These are phyloP conservation scores for Aspergillus quadrilineatus DNA, from an alignment of 2,329 filamentous ascomycete species.

Conservation along the genomic window DNA sequence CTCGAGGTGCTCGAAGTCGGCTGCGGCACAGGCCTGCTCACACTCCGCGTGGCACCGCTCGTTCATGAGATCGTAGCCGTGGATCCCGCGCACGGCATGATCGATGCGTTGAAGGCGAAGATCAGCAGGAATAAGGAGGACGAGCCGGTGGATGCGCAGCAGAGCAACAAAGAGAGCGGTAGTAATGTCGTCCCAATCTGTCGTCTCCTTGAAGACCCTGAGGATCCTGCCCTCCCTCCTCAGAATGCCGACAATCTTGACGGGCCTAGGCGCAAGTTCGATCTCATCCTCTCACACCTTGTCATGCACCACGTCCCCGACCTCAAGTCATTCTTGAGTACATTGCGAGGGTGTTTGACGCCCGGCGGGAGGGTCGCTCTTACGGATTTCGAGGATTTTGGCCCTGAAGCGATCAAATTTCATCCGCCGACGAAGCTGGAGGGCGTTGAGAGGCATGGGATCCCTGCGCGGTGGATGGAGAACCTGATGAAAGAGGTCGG, in stretches of 20 bases:
- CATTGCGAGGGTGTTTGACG: constrained; percentile 50
- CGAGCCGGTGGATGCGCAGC: background rate
- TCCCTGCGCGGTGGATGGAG: constrained; percentile 44
- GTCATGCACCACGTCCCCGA: constrained; percentile 58
- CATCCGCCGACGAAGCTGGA: constrained; percentile 54
- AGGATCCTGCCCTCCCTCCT: constrained; percentile 46
- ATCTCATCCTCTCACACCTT: constrained; percentile 55
- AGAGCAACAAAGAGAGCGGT: constrained; percentile 36
- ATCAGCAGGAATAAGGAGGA: constrained; percentile 5
- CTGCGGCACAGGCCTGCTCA: constrained; percentile 58
- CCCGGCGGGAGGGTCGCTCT: constrained; percentile 52
- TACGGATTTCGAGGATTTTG: constrained; percentile 60
- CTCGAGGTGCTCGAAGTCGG: constrained; percentile 57
- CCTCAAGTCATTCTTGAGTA: constrained; percentile 44
- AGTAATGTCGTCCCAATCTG: constrained; percentile 50
- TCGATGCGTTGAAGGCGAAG: constrained; percentile 47
- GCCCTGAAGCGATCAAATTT: constrained; percentile 52
- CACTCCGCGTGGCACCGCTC: constrained; percentile 50
- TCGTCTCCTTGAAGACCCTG: constrained; percentile 50
- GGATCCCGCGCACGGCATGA: constrained; percentile 57
- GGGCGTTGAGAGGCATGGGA: constrained; percentile 57
- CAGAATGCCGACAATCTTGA: constrained; percentile 28
- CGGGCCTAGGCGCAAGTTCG: constrained; percentile 44
- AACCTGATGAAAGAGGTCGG: constrained; percentile 49
- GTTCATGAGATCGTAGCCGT: constrained; percentile 53